These are phyloP conservation scores for Neurospora sp. DNA, from an alignment of 495 filamentous ascomycete genomes.

Conservation along the genomic window DNA sequence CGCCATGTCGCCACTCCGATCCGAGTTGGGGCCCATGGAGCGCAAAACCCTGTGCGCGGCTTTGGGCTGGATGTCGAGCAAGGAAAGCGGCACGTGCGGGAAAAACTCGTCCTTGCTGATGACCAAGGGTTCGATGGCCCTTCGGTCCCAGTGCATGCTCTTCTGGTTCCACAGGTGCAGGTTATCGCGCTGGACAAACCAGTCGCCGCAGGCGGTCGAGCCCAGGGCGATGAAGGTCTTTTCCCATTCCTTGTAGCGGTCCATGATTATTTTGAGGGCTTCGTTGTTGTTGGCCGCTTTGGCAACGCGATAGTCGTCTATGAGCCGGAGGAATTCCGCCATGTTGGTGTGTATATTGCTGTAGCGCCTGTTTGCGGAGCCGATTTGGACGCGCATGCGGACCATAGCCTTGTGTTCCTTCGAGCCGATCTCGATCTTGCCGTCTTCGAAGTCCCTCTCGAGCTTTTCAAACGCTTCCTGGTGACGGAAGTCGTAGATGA, in stretches of 20 bases:
- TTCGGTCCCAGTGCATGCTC: conserved; percentile 52
- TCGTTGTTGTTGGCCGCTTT: not conserved
- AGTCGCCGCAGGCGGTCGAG: conserved; percentile 10
- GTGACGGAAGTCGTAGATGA: conserved; percentile 20
- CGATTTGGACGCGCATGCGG: conserved; percentile 17
- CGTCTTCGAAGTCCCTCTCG: conserved; percentile 12
- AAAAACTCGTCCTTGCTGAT: conserved; percentile 46
- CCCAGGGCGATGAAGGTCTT: conserved; percentile 2
- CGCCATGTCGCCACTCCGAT: conserved; percentile 25
- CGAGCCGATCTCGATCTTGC: conserved; percentile 14
- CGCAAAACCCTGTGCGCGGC: conserved; percentile 24
- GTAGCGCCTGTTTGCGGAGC: conserved; percentile 9
- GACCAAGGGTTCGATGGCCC: conserved; percentile 39
- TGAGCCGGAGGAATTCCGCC: conserved; percentile 6
- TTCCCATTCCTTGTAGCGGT: conserved; percentile 5
- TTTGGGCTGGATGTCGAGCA: conserved; percentile 40
- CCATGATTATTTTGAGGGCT: not conserved
- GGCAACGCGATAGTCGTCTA: not conserved
- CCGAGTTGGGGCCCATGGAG: conserved; percentile 22
- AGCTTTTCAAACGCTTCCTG: conserved; percentile 22
- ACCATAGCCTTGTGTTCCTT: conserved; percentile 8
- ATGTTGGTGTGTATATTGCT: conserved; percentile 16
- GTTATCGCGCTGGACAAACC: conserved; percentile 35
- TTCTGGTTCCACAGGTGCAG: conserved; percentile 28
- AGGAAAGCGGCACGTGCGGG: conserved; percentile 29